Percentiles rank a stretch among this genome's conserved stretches.
These are phyloP conservation scores for Zymoseptoria ardabiliae DNA, from an alignment of 2,329 filamentous ascomycete species.

Conservation along the genomic window DNA sequence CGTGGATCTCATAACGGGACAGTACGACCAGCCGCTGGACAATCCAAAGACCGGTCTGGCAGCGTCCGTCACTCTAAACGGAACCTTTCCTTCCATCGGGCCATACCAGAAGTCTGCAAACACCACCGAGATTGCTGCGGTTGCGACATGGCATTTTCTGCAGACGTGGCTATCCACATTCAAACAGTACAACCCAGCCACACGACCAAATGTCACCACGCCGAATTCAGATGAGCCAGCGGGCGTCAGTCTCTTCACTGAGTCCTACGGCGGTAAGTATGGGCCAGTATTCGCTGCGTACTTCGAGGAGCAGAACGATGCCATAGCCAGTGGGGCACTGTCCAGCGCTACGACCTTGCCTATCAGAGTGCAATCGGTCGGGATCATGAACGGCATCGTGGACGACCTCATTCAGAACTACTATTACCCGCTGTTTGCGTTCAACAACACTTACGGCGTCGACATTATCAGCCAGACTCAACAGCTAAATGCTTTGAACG, in stretches of 20 bases:
- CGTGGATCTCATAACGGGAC: not conserved
- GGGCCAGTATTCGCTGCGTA: slow-evolving; percentile 52
- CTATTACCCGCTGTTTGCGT: slow-evolving; percentile 45
- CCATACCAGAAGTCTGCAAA: slow-evolving; percentile 30
- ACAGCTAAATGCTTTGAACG: slow-evolving; percentile 50
- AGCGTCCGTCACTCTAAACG: slow-evolving; percentile 39
- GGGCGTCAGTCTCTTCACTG: slow-evolving; percentile 19
- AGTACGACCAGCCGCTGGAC: not conserved
- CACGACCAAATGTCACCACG: slow-evolving; percentile 46
- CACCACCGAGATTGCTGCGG: slow-evolving; percentile 51
- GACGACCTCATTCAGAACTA: slow-evolving; percentile 41
- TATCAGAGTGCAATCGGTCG: not conserved
- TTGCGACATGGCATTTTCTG: slow-evolving; percentile 48
- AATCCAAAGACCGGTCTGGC: slow-evolving; percentile 4
- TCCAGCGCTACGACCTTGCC: not conserved
- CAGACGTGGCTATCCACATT: slow-evolving; percentile 49
- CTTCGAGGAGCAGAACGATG: slow-evolving; percentile 53
- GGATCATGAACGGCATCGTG: slow-evolving; percentile 39
- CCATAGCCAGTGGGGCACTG: slow-evolving; percentile 35
- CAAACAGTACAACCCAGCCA: slow-evolving; percentile 32
- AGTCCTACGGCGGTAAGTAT: slow-evolving; percentile 54
- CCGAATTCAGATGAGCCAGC: slow-evolving; percentile 16
- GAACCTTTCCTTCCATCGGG: not conserved
- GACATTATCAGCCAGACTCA: slow-evolving; percentile 51
- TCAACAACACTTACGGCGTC: slow-evolving; percentile 50